phyloP scores from a whole-genome alignment of 805 yeast species.

The Candida ovalis region DNA sequence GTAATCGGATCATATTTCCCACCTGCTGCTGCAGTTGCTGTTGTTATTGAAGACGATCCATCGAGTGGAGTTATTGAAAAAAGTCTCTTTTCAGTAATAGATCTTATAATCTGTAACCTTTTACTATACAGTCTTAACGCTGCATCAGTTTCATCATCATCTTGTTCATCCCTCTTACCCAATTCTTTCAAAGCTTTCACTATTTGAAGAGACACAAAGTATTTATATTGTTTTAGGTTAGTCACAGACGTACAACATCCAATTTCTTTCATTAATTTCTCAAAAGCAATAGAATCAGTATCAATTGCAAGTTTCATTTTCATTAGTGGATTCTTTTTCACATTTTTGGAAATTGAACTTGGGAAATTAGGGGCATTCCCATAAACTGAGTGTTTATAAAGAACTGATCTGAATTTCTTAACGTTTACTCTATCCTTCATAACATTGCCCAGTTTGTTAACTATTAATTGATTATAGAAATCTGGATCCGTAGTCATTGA shows the following conservation, averaged over 20 bases:
- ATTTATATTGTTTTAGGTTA: slow-evolving; percentile 47
- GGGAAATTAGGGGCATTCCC: neutral
- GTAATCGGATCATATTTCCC: slow-evolving; percentile 1
- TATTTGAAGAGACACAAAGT: slow-evolving; percentile 44
- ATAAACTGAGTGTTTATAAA: slow-evolving; percentile 56
- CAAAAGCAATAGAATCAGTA: slow-evolving; percentile 27
- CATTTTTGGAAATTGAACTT: slow-evolving; percentile 1
- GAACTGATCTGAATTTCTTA: slow-evolving; percentile 61
- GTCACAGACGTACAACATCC: slow-evolving; percentile 32
- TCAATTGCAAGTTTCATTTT: slow-evolving; percentile 34
- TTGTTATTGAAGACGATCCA: slow-evolving; percentile 2
- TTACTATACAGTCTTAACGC: slow-evolving; percentile 14
- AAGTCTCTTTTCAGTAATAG: slow-evolving; percentile 20
- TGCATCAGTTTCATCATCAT: slow-evolving; percentile 7
- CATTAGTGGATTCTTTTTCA: slow-evolving; percentile 23
- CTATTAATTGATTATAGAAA: slow-evolving; percentile 66
- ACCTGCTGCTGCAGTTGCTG: too few species aligned
- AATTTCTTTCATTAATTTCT: slow-evolving; percentile 35
- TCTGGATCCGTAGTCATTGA: slow-evolving; percentile 65
- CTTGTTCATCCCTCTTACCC: slow-evolving; percentile 17
- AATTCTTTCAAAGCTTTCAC: slow-evolving; percentile 36
- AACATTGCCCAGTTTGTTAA: slow-evolving; percentile 55
- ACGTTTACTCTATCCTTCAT: slow-evolving; percentile 75
- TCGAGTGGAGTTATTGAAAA: slow-evolving; percentile 1
- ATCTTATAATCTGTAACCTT: slow-evolving; percentile 18